Base-by-base conservation (phyloP, 805 yeast species). In the Ogataea degrootiae region DNA sequence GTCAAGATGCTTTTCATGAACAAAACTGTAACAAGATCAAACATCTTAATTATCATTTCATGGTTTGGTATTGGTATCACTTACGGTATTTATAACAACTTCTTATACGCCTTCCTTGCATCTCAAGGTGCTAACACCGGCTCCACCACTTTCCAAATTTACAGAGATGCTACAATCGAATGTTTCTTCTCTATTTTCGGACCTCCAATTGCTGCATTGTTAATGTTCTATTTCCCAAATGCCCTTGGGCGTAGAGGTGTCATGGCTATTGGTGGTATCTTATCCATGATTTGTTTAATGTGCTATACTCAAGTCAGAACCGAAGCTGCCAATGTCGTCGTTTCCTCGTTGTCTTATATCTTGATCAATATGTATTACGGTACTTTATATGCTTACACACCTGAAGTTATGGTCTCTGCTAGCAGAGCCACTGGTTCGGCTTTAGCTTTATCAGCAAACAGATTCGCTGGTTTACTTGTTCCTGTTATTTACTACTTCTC, bases 311-410 rank as follows among this genome's bases (percentile, higher is more conserved):
- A 80, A 4, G 81, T 82, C 9, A 71, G 71, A 57, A 69, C 79
- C 1, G 65, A 74, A 40, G 68, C 74, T 8, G 76, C 71, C 70
- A 76, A 76, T 57, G 75, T 80, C 43, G 73, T 68, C 6, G 60
- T 69, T 36, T 61, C 68, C 15, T 57, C 72, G 29, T 70, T 72
- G 36, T 74, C 80, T 33, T 75, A 73, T 48, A 55, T 70, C 49
- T 63, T 63, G 51, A 56, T 69, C 48, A 64, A 69, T 60, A 67
- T 77, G 45, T 75, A 75, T 57, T 79, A 76, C 56, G 82, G 81
- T 4, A 74, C 75, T 21, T 62, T 80, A 29, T 80, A 77, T 55
- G 84, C 83, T 11, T 80, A 78, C 56, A 79, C 85, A 2, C 84
- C 83, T 1, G 83, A 80, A 53, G 73, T 76, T 17, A 70, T 80